Conservation (phyloP, 352 stramenopile species). For the Halophytophthora polymorphica region DNA sequence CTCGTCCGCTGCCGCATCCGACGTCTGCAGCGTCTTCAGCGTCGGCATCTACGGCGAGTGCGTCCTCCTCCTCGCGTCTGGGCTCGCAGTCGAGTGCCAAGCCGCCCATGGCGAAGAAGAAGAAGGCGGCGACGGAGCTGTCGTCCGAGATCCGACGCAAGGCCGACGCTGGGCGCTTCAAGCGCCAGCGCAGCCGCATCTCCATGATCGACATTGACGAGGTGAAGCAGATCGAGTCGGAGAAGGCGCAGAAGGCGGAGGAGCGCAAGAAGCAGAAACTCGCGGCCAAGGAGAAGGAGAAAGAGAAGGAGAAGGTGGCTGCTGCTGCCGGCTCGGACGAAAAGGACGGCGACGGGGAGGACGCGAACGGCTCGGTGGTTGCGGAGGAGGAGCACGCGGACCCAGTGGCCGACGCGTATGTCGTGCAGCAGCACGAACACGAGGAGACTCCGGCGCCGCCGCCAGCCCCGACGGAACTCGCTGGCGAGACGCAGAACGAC, state of each 20-base stretch:
- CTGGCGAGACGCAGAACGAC: constrained; percentile 6
- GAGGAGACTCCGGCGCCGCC: constrained; percentile 17
- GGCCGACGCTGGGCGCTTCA: constrained; percentile 77
- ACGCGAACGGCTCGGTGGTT: constrained; percentile 3
- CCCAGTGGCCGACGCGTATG: constrained; percentile 35
- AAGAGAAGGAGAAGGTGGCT: constrained; percentile 19
- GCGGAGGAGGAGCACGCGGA: constrained; percentile 28
- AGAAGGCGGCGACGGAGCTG: constrained; percentile 59
- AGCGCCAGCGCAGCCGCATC: constrained; percentile 79
- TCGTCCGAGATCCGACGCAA: constrained; percentile 83
- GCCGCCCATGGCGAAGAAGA: constrained; percentile 50
- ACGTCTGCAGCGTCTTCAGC: constrained; percentile 17
- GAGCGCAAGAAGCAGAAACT: constrained; percentile 77
- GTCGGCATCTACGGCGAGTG: constrained; percentile 6
- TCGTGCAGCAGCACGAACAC: constrained; percentile 28
- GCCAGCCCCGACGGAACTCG: constrained; percentile 14
- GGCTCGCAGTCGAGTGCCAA: constrained; percentile 25
- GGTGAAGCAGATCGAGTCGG: constrained; percentile 85
- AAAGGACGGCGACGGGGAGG: constrained; percentile 14
- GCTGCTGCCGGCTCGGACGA: constrained; percentile 10
- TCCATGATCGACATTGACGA: constrained; percentile 89
- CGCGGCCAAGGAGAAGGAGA: constrained; percentile 35
- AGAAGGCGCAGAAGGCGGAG: constrained; percentile 82
- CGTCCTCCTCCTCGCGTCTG: constrained; percentile 14
- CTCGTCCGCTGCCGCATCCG: constrained; percentile 21